phyloP scores from a whole-genome alignment of 768 basidiomycete species.

The Hydnomerulius pinastri region DNA sequence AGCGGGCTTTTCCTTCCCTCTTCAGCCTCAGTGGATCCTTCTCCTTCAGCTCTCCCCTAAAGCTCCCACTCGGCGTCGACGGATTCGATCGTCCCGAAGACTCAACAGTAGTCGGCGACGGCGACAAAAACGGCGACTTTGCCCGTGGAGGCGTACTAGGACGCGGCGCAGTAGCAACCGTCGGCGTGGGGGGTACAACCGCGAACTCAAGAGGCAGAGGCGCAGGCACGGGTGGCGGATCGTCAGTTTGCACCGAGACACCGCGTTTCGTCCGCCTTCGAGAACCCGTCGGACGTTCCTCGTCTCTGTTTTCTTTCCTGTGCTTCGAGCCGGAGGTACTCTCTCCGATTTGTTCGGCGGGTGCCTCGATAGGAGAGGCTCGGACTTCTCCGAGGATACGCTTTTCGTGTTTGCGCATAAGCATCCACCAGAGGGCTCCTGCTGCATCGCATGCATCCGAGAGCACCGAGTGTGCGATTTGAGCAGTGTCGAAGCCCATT shows the following conservation, averaged over 20 bases:
- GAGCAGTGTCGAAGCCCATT: slow-evolving; percentile 90
- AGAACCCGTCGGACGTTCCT: slow-evolving; percentile 18
- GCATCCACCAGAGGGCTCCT: slow-evolving; percentile 96
- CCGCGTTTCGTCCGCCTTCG: slow-evolving; percentile 25
- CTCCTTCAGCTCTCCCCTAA: slow-evolving; percentile 54
- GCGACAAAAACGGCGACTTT: slow-evolving; percentile 56
- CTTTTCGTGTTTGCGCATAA: slow-evolving; percentile 78
- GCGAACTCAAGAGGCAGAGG: slow-evolving; percentile 64
- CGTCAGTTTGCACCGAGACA: slow-evolving; percentile 50
- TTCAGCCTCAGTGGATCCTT: slow-evolving; percentile 51
- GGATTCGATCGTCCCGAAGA: slow-evolving; percentile 60
- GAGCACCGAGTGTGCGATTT: slow-evolving; percentile 92
- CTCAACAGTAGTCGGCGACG: slow-evolving; percentile 53
- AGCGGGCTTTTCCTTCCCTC: slow-evolving; percentile 60
- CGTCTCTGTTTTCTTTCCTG: slow-evolving; percentile 35
- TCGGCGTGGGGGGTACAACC: slow-evolving; percentile 79
- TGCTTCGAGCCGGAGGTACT: slow-evolving; percentile 23
- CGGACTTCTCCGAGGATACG: slow-evolving; percentile 44
- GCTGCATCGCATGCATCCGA: slow-evolving; percentile 91
- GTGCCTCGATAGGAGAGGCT: slow-evolving; percentile 16
- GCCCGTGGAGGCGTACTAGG: slow-evolving; percentile 53
- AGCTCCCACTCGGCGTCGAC: slow-evolving; percentile 65
- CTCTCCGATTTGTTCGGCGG: slow-evolving; percentile 18
- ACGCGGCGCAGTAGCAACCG: slow-evolving; percentile 40
- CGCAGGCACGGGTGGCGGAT: slow-evolving; percentile 34